phyloP scores from a whole-genome alignment of 2,329 filamentous ascomycete genomes.

The Stromatinia cepivora region DNA sequence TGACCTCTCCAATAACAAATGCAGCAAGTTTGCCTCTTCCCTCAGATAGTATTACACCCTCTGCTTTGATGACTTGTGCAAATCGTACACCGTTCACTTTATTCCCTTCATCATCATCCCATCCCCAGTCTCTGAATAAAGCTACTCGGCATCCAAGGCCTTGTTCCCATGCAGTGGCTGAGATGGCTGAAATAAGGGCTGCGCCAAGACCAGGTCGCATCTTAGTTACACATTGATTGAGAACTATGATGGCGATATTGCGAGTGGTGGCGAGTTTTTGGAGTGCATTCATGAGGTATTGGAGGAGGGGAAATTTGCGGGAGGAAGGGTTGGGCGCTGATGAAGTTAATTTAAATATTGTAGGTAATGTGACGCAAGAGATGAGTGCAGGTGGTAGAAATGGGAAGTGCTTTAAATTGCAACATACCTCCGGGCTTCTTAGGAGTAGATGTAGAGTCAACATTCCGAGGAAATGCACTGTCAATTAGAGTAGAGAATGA shows the following conservation, averaged over 20 bases:
- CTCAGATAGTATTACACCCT: conserved; percentile 47
- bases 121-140: conserved; percentile 76
- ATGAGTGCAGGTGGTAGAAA: not conserved
- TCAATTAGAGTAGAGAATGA: conserved; percentile 75
- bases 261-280: conserved; percentile 73
- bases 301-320: conserved; percentile 48
- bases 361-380: conserved; percentile 2
- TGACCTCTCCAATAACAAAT: conserved; percentile 36
- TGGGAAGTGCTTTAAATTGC: not conserved
- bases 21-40: conserved; percentile 30
- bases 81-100: conserved; percentile 58
- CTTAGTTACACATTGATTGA: conserved; percentile 81
- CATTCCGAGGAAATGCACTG: conserved; percentile 68
- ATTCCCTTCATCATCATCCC: conserved; percentile 46
- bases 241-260: conserved; percentile 70
- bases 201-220: conserved; percentile 68
- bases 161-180: conserved; percentile 76
- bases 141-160: conserved; percentile 72
- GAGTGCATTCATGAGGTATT: conserved; percentile 67
- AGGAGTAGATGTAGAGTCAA: conserved; percentile 40
- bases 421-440: conserved; percentile 35
- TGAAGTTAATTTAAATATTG: not conserved
- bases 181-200: conserved; percentile 72
- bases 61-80: conserved; percentile 64
- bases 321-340: conserved; percentile 33